Evolutionary conservation across 805 yeast species (phyloP), one percentile per base, ranked within the genome.

Genomic region (Saturnispora zaruensis): DNA sequence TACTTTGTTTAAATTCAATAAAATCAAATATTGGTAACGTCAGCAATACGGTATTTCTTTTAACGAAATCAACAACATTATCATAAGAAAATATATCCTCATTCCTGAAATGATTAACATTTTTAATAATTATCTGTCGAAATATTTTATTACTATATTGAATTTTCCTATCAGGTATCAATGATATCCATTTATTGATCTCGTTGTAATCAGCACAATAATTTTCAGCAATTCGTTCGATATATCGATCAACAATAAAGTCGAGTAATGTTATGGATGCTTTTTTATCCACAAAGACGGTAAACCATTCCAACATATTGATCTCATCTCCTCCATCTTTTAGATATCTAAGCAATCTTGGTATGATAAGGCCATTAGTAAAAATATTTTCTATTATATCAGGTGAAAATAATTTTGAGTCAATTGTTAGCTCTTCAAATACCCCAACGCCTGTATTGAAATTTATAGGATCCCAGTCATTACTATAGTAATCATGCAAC

Each of bases 381-480:
- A 47, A 24, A 14, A 47, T 33, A 16, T 24, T 41, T 41, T 47
- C 41, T 4, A 41, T 41, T 13, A 33, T 34, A 8, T 6, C 18
- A 6, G 32, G 6, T 3, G 36, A 20, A 25, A 47, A 41, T n/a
- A 47, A 18, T 7, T 34, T 25, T 20, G 37, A 18, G 41, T 63
- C 68, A n/a, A 56, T 38, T 2, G 59, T 49, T 4, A 52, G n/a
- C 20, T 60, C 66, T 36, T 62, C 81, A 18, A 74, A 62, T 0
- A 76, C 46, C 0, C 51, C 52, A 21, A 48, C 26, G 14, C 53
- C 53, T n/a, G 45, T 18, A 25, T 49, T 26, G 1, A 33, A 24
- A 20, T 46, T 42, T 9, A 43, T 34, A n/a, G 47, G 26, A 11
- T 45, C 21, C 51, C 53, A 52, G 1, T 43, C 30, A 13, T 40